phyloP scores from a whole-genome alignment of 139 green algal genomes.

The Auxenochlorella pyrenoidosa region DNA sequence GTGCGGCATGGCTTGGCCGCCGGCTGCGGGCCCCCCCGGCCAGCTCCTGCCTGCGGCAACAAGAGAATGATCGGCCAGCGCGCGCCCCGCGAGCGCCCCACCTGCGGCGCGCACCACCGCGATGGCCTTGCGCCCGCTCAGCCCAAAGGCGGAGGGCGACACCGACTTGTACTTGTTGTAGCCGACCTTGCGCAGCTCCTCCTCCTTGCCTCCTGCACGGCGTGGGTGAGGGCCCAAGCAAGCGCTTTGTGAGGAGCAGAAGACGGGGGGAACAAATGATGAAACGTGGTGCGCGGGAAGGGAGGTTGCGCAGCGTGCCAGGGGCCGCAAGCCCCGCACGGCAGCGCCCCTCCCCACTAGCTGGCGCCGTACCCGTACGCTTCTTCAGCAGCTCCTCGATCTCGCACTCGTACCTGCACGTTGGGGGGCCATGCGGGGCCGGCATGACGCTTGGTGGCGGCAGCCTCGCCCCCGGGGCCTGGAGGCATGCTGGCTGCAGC shows the following conservation, averaged over 20 bases:
- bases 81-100: no score
- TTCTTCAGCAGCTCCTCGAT: conserved; percentile 82
- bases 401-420: conserved; percentile 87
- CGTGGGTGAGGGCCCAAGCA: neutral
- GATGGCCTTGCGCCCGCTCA: conserved; percentile 76
- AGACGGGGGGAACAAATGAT: neutral
- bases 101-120: conserved; percentile 87
- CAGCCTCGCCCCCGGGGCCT: no score
- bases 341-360: no score
- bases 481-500: no score
- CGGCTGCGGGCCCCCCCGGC: no score
- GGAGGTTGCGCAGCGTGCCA: no score
- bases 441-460: no score
- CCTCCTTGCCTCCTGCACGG: conserved; percentile 56
- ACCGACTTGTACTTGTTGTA: conserved; percentile 76
- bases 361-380: conserved; percentile 44
- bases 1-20: no score
- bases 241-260: neutral
- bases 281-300: neutral
- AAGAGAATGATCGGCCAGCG: no score
- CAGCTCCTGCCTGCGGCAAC: no score
- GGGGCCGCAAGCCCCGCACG: no score
- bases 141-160: conserved; percentile 69
- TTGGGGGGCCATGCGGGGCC: no score
- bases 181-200: conserved; percentile 66